These are phyloP conservation scores for Blastobotrys raffinosifermentans DNA, from an alignment of 1,139 yeast genomes.

Conservation along the genomic window DNA sequence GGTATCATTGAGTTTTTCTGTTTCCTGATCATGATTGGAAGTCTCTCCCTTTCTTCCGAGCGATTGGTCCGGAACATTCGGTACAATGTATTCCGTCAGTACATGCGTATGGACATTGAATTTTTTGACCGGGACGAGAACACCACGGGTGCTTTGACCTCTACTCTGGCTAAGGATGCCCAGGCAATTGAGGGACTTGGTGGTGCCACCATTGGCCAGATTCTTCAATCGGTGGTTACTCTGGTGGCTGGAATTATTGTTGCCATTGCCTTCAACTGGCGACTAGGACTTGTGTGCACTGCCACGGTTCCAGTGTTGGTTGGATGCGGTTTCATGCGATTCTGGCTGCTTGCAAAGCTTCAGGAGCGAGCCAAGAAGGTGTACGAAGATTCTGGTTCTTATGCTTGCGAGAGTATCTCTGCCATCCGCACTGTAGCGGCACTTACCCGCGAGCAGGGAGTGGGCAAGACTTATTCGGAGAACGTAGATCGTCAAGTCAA, in stretches of 20 bases:
- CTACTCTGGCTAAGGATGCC: conserved; percentile 77
- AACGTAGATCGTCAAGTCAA: conserved; percentile 30
- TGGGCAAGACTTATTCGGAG: conserved; percentile 25
- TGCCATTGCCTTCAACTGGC: conserved; percentile 61
- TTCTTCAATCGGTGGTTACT: conserved; percentile 67
- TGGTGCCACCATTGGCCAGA: conserved; percentile 77
- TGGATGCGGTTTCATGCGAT: conserved; percentile 71
- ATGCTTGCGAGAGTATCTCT: conserved; percentile 34
- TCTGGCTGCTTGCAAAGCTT: conserved; percentile 71
- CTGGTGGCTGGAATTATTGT: conserved; percentile 68
- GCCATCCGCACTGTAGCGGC: conserved; percentile 36
- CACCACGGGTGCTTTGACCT: conserved; percentile 69
- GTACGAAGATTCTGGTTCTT: conserved; percentile 34
- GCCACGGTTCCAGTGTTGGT: conserved; percentile 57
- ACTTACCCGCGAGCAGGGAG: conserved; percentile 34
- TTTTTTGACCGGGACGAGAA: conserved; percentile 66
- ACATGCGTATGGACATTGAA: conserved; percentile 69
- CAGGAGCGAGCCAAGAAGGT: conserved; percentile 42
- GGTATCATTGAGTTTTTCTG: conserved; percentile 33
- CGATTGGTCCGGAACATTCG: conserved; percentile 32
- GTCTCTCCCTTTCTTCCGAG: conserved; percentile 27
- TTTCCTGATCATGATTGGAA: conserved; percentile 28
- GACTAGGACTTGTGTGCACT: conserved; percentile 60
- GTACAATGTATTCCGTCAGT: conserved; percentile 29
- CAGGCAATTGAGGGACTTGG: conserved; percentile 78